A percentile compares a stretch with the other conserved stretches of the same genome.
Conservation (phyloP, 139 green algal species). For the Chlamydomonas applanata region DNA sequence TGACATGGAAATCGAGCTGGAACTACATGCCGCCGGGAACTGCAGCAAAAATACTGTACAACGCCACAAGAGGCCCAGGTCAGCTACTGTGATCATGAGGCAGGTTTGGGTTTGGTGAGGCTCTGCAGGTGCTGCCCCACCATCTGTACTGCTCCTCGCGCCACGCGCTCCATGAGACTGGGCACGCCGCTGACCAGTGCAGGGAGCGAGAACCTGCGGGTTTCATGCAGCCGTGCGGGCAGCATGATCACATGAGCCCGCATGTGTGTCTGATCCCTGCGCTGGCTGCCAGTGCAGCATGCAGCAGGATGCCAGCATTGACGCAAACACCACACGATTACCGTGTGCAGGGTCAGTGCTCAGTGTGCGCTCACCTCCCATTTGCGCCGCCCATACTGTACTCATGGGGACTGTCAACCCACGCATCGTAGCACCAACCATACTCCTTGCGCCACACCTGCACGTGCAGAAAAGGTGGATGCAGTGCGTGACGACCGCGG, state of each 20-base stretch:
- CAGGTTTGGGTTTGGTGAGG: too few species aligned
- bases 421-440: constrained; percentile 7
- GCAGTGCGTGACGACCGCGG: neutral
- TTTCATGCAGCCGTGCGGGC: neutral
- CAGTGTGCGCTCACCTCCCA: neutral
- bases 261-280: neutral
- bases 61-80: too few species aligned
- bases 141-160: too few species aligned
- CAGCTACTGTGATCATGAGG: too few species aligned
- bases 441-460: constrained; percentile 4
- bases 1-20: too few species aligned
- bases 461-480: neutral
- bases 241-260: neutral
- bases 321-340: neutral
- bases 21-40: too few species aligned
- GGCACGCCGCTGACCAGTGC: neutral
- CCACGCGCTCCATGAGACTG: too few species aligned
- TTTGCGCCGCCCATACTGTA: neutral
- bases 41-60: too few species aligned
- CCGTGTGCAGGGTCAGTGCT: neutral
- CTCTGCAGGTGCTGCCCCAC: too few species aligned
- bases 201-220: constrained; percentile 1
- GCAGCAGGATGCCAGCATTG: neutral
- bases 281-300: neutral
- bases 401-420: neutral